phyloP scores from a whole-genome alignment of 2,329 filamentous ascomycete genomes.

The Whalleya microplaca region DNA sequence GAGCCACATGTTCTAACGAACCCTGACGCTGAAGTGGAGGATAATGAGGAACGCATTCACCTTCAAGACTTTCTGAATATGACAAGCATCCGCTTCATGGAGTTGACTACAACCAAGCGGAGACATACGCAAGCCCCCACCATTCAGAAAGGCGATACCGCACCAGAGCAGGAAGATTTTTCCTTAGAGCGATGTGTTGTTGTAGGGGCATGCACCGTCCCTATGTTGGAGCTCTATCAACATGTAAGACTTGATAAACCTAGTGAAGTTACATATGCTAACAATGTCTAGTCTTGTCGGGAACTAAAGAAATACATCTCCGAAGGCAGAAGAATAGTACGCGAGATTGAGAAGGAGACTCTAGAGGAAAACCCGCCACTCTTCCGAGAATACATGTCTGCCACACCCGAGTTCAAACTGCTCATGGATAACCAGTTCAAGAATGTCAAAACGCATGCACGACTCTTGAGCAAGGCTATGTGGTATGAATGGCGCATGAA shows the following conservation, averaged over 20 bases:
- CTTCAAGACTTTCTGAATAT: conserved; percentile 92
- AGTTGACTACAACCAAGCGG: conserved; percentile 93
- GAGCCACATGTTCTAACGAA: conserved; percentile 46
- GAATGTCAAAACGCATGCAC: conserved; percentile 91
- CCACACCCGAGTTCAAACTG: conserved; percentile 77
- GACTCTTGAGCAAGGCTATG: conserved; percentile 88
- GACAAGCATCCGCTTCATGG: conserved; percentile 98
- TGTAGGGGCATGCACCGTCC: conserved; percentile 87
- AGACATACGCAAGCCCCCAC: conserved; percentile 76
- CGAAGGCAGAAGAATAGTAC: conserved; percentile 86
- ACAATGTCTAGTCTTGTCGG: conserved; percentile 68
- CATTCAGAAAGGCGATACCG: conserved; percentile 46
- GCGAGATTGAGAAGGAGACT: conserved; percentile 87
- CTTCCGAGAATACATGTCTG: conserved; percentile 88
- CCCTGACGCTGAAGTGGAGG: conserved; percentile 50
- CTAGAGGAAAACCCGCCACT: conserved; percentile 88
- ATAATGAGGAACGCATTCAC: conserved; percentile 68
- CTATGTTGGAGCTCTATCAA: conserved; percentile 92
- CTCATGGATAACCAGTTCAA: conserved; percentile 98
- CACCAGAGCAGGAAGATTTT: conserved; percentile 53
- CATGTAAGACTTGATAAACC: conserved; percentile 60
- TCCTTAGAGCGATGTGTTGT: conserved; percentile 80
- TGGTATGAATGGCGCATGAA: conserved; percentile 99
- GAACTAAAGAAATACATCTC: conserved; percentile 97
- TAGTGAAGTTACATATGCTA: conserved; percentile 25